These are phyloP conservation scores for Zymoseptoria crescenta DNA, from an alignment of 2,329 filamentous ascomycete species.

Conservation along the genomic window DNA sequence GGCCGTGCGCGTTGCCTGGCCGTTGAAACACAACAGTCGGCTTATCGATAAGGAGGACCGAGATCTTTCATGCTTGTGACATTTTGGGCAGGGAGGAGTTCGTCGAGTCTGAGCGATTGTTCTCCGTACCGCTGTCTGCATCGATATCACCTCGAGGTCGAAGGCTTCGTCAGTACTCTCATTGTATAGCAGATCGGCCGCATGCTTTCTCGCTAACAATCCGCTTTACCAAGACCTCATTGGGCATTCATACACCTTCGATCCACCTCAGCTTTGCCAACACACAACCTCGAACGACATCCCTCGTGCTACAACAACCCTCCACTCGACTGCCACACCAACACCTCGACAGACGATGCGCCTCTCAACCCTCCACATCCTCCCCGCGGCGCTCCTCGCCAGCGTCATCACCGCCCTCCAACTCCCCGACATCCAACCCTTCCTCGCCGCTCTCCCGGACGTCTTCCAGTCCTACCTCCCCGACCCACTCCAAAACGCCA, in stretches of 20 bases:
- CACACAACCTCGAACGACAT: background rate
- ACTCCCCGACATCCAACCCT: slow-evolving; percentile 22
- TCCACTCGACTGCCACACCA: background rate
- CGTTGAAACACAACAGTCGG: background rate
- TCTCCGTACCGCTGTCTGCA: background rate
- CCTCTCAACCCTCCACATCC: slow-evolving; percentile 9
- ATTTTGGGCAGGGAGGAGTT: background rate
- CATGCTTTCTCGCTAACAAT: too few species aligned
- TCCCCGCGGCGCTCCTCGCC: slow-evolving; percentile 10
- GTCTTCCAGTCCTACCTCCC: slow-evolving; percentile 18
- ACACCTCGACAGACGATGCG: slow-evolving; percentile 9
- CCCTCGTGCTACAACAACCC: background rate
- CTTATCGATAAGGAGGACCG: background rate
- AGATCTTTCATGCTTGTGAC: background rate
- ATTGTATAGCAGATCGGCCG: too few species aligned
- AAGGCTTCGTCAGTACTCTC: background rate
- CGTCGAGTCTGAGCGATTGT: background rate
- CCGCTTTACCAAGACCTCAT: background rate
- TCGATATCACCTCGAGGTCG: background rate
- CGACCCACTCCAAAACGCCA: slow-evolving; percentile 12
- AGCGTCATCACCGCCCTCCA: slow-evolving; percentile 18
- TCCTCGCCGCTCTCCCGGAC: slow-evolving; percentile 24
- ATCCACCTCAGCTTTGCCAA: background rate
- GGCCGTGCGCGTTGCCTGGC: background rate
- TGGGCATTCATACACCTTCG: background rate